Evolutionary conservation across 2,329 filamentous ascomycete species (phyloP).

Genomic region (Corynespora cassiicola): DNA sequence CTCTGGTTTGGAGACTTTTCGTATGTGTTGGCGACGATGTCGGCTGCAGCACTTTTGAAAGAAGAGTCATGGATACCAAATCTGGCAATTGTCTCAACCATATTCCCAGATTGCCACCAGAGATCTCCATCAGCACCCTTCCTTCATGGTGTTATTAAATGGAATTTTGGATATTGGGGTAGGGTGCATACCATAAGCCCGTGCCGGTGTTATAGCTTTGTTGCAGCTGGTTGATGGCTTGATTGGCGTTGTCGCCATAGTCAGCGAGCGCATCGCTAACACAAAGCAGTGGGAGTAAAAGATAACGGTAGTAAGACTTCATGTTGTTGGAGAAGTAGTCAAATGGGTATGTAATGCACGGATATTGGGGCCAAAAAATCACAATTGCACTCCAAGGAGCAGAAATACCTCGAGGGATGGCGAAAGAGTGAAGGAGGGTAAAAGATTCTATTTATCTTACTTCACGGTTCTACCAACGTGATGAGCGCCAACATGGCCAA

Average conservation of each 20-base stretch:
- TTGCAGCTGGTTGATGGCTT: slow-evolving; percentile 36
- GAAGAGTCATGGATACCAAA: slow-evolving; percentile 34
- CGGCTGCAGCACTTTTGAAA: slow-evolving; percentile 34
- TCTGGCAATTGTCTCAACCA: slow-evolving; percentile 39
- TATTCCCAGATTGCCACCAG: slow-evolving; percentile 49
- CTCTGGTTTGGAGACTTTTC: slow-evolving; percentile 34
- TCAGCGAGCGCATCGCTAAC: slow-evolving; percentile 19
- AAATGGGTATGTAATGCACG: slow-evolving; percentile 1
- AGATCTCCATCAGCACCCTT: slow-evolving; percentile 22
- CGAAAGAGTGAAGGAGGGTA: slow-evolving; percentile 2
- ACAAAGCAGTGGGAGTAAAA: slow-evolving; percentile 21
- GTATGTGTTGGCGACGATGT: slow-evolving; percentile 42
- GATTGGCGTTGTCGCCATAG: slow-evolving; percentile 33
- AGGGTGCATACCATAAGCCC: slow-evolving; percentile 41
- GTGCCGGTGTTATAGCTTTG: slow-evolving; percentile 41
- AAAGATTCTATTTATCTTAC: slow-evolving; percentile 25
- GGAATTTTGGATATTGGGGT: background rate
- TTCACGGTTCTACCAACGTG: slow-evolving; percentile 15
- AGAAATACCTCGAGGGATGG: background rate
- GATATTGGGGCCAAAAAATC: too few species aligned
- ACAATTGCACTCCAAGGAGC: too few species aligned
- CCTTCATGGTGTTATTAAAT: background rate
- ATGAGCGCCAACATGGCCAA: slow-evolving; percentile 19
- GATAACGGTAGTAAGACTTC: slow-evolving; percentile 21
- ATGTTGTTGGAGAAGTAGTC: slow-evolving; percentile 16